These are phyloP conservation scores for Pythium volutum DNA, from an alignment of 352 stramenopile species.

Conservation along the genomic window DNA sequence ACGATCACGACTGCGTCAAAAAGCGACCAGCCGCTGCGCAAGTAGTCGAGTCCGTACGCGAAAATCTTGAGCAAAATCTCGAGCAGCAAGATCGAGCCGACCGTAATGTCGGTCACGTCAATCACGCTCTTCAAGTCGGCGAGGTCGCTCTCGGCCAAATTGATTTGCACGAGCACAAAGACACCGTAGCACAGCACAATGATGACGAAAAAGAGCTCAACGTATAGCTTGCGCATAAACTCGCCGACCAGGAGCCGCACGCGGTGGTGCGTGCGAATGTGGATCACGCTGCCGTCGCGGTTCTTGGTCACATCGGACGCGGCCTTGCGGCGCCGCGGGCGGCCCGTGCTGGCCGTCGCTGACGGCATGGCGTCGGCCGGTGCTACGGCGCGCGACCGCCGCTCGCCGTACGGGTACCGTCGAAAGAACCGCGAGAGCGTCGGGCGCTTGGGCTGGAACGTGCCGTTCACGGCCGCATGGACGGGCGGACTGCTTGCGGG, in stretches of 20 bases:
- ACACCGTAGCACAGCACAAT: slow-evolving; percentile 83
- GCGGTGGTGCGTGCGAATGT: slow-evolving; percentile 38
- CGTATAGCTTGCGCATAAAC: slow-evolving; percentile 81
- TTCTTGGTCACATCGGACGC: slow-evolving; percentile 35
- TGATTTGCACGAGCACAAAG: slow-evolving; percentile 83
- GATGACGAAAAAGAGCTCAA: slow-evolving; percentile 88
- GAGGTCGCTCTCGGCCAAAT: slow-evolving; percentile 56
- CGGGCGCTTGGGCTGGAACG: slow-evolving; percentile 56
- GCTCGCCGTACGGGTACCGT: slow-evolving; percentile 58
- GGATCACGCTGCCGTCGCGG: slow-evolving; percentile 30
- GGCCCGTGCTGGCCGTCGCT: not conserved
- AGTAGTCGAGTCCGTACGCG: slow-evolving; percentile 64
- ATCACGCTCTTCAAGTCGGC: slow-evolving; percentile 59
- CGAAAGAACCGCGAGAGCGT: slow-evolving; percentile 59
- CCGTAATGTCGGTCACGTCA: slow-evolving; percentile 78
- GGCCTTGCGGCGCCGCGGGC: slow-evolving; percentile 33
- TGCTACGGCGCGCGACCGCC: slow-evolving; percentile 54
- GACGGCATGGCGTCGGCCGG: slow-evolving; percentile 37
- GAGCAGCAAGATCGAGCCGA: slow-evolving; percentile 78
- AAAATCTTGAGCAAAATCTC: slow-evolving; percentile 82
- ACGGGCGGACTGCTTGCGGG: slow-evolving; percentile 21
- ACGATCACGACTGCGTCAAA: slow-evolving; percentile 84
- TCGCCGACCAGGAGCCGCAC: slow-evolving; percentile 57
- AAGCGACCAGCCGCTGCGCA: slow-evolving; percentile 65
- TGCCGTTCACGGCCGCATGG: slow-evolving; percentile 23